Evolutionary conservation across 495 filamentous ascomycete genomes (phyloP), one percentile per base, ranked within the genome.

Genomic region (Aspergillus olivimuriae): DNA sequence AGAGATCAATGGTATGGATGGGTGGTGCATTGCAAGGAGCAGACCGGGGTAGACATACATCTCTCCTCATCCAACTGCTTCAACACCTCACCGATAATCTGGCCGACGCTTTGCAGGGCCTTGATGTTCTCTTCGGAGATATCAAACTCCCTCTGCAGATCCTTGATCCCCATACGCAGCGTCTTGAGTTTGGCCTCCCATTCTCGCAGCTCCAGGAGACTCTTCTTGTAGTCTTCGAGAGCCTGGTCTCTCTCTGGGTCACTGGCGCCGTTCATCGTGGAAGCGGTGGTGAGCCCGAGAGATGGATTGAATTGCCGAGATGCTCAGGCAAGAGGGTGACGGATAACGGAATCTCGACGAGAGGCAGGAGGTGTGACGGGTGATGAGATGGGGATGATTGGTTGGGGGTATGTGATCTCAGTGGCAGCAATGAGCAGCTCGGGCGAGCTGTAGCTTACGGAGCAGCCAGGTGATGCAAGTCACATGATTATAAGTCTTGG

Each of bases 91-190:
- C 92, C 92, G 65, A 99, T 96, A 65, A 99, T 99, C 69, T 99
- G 92, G 26, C 92, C 92, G 23, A 99, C 92, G 69, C 94, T 97
- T 74, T 99, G 92, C 54, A 99, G 67, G 50, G 92, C 92, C 74
- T 99, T 99, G 75, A 99, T 97, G 72, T 97, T 97, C 49, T 99
- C 94, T 66, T 99, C 92, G 19, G 92, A 96, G 41, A 90, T 80
- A 63, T 97, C 90, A 55, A 89, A 97, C 47, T 97, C 90, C 49
- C 86, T 89, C 56, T 95, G 88, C 30, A 96, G 65, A 39, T 83
- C 89, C 71, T 95, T 97, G 65, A 99, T 95, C 30, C 95, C 94
- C 68, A 90, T 68, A 34, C 92, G 84, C 44, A 99, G 65, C 6
- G 81, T 77, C 68, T 95, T 97, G 34, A 98, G 74, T 75, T 97